Base-by-base conservation (phyloP, 768 basidiomycete species). In the Steccherinum ochraceum region DNA sequence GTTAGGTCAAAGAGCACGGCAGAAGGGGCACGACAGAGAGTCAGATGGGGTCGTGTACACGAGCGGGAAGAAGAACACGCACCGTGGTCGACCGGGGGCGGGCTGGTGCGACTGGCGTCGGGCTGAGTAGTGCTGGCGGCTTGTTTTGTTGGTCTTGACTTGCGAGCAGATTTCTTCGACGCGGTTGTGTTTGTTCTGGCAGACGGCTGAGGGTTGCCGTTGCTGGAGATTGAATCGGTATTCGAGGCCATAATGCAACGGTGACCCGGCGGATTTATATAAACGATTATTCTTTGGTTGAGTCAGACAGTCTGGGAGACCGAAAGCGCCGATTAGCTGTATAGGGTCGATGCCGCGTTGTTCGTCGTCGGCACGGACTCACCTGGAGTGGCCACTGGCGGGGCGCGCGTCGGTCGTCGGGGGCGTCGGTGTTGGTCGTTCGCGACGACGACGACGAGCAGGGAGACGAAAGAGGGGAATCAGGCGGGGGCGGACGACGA, bases 31-130 rank as follows among this genome's bases (percentile, higher is more conserved):
- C 21, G 53, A 42, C 20, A 43, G 48, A 24, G 46, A 44, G 50
- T 44, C 24, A 30, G 44, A 40, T 30, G 13, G 21, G 46, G 30
- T 7, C 30, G 7, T 35, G 30, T 7, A 35, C 7, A 35, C 30
- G 30, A 7, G 16, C 7, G 48, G 41, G 53, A 51, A 42, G 27
- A 40, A 49, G 30, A 25, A 35, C 20, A 52, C 52, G 50, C 50
- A 56, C 55, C 24, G 48, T 56, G 51, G 46, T 56, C 55, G 30
- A 52, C 55, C 24, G 40, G 18, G 21, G 54, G 39, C 11, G 55
- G 52, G 11, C 44, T 43, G 27, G 46, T 7, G 24, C 51, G 50
- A 21, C 54, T 48, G 27, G 50, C 43, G 10, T 10, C 26, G 26
- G 50, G 24, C 44, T 56, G 51, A 48, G 54, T 21, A 21, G 49